phyloP scores from a whole-genome alignment of 2,329 filamentous ascomycete genomes.

The Phialophora macrospora region DNA sequence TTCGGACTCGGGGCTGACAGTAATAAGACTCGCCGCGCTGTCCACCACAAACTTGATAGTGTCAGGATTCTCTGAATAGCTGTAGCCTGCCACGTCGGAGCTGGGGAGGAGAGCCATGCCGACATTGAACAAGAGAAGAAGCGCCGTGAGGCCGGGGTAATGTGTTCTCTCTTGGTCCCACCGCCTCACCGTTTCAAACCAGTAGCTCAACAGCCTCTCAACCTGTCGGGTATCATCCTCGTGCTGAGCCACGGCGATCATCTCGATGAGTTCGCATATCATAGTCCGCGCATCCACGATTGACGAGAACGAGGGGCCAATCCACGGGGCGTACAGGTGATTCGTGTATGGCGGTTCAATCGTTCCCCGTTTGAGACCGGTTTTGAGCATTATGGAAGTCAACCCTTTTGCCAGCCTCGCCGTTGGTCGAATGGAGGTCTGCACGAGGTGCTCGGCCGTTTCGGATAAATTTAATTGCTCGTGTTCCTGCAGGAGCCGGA shows the following conservation, averaged over 20 bases:
- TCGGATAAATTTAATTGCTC: background rate
- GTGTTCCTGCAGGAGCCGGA: background rate
- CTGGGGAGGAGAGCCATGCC: constrained; percentile 19
- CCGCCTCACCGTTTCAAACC: constrained; percentile 13
- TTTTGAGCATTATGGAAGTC: constrained; percentile 9
- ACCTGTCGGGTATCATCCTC: background rate
- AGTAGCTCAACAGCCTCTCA: constrained; percentile 7
- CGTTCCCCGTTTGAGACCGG: background rate
- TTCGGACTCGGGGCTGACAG: background rate
- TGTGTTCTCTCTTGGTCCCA: constrained; percentile 13
- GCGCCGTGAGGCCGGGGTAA: background rate
- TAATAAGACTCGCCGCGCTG: background rate
- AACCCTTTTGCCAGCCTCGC: constrained; percentile 14
- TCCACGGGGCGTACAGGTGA: constrained; percentile 7
- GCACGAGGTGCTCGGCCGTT: background rate
- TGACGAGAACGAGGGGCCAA: constrained; percentile 7
- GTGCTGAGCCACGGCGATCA: background rate
- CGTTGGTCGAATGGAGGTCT: background rate
- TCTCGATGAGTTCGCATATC: constrained; percentile 16
- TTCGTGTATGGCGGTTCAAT: constrained; percentile 14
- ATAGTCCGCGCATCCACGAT: constrained; percentile 4
- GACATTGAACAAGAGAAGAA: constrained; percentile 22
- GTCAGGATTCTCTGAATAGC: constrained; percentile 10
- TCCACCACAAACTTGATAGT: constrained; percentile 22
- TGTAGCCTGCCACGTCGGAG: constrained; percentile 19